Evolutionary conservation across 2,329 filamentous ascomycete species (phyloP).

Genomic region (Clarireedia sp.): DNA sequence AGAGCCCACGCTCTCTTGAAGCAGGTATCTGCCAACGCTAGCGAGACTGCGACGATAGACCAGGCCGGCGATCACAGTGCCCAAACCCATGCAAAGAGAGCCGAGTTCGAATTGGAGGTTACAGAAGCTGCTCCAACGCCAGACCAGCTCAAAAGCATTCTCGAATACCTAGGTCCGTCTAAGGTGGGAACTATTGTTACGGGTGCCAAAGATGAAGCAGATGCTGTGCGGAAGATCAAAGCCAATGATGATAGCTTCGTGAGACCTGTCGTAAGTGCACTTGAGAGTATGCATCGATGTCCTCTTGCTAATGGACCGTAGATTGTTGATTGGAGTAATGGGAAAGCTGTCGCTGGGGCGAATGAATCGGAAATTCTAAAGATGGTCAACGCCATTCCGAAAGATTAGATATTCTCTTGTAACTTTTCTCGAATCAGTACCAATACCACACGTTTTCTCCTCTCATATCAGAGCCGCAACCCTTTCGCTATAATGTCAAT

Average conservation of each 20-base stretch:
- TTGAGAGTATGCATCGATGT: background rate
- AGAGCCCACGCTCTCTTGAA: slow-evolving; percentile 72
- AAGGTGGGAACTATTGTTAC: slow-evolving; percentile 59
- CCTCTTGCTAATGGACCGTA: slow-evolving; percentile 27
- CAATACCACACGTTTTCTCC: slow-evolving; percentile 2
- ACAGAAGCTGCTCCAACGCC: slow-evolving; percentile 72
- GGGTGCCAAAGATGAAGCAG: slow-evolving; percentile 64
- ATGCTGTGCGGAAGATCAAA: slow-evolving; percentile 74
- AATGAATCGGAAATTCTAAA: slow-evolving; percentile 85
- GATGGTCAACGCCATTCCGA: slow-evolving; percentile 55
- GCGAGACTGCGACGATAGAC: slow-evolving; percentile 61
- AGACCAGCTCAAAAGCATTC: slow-evolving; percentile 75
- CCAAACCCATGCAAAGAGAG: slow-evolving; percentile 44
- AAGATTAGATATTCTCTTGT: slow-evolving; percentile 14
- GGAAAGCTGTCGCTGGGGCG: slow-evolving; percentile 68
- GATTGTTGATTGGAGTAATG: slow-evolving; percentile 90
- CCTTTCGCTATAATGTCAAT: background rate
- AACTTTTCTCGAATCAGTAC: background rate
- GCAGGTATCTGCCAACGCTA: slow-evolving; percentile 64
- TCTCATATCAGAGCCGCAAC: background rate
- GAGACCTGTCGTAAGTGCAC: slow-evolving; percentile 62
- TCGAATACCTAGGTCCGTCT: slow-evolving; percentile 67
- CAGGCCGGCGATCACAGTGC: slow-evolving; percentile 59
- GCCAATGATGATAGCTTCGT: slow-evolving; percentile 61
- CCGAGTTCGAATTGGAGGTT: slow-evolving; percentile 80